Evolutionary conservation across 2,329 filamentous ascomycete species (phyloP).

Genomic region (Venturia aucupariae): DNA sequence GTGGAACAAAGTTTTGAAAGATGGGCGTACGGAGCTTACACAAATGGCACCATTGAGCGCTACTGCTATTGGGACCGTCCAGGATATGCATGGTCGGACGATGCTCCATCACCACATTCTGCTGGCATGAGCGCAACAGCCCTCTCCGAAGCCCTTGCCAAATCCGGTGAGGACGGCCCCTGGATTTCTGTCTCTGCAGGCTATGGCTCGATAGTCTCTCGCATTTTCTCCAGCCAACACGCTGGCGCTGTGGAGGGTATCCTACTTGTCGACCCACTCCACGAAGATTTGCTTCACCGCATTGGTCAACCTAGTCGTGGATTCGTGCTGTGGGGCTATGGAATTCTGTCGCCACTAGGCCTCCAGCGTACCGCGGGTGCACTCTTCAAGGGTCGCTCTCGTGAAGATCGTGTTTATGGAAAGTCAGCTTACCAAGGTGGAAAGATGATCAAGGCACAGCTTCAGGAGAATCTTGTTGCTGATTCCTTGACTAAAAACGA

Average conservation of each 20-base stretch:
- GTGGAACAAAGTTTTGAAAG: slow-evolving; percentile 71
- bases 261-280: slow-evolving; percentile 77
- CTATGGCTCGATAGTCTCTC: slow-evolving; percentile 77
- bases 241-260: slow-evolving; percentile 65
- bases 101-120: slow-evolving; percentile 85
- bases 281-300: slow-evolving; percentile 68
- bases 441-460: slow-evolving; percentile 78
- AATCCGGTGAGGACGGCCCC: slow-evolving; percentile 73
- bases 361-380: slow-evolving; percentile 72
- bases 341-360: slow-evolving; percentile 78
- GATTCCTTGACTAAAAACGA: slow-evolving; percentile 77
- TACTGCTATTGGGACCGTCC: slow-evolving; percentile 97
- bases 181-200: slow-evolving; percentile 85
- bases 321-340: slow-evolving; percentile 78
- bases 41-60: slow-evolving; percentile 72
- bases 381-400: slow-evolving; percentile 68
- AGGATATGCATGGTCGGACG: slow-evolving; percentile 80
- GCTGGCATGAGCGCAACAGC: slow-evolving; percentile 88
- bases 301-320: slow-evolving; percentile 61
- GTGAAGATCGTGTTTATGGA: slow-evolving; percentile 79
- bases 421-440: slow-evolving; percentile 67
- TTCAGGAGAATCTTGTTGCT: slow-evolving; percentile 88
- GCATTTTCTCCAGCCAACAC: slow-evolving; percentile 83
- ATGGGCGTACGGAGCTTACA: slow-evolving; percentile 65
- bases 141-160: slow-evolving; percentile 74